Conservation (phyloP, 2,329 filamentous ascomycete genomes). For the Pestalotiopsis sp. region DNA sequence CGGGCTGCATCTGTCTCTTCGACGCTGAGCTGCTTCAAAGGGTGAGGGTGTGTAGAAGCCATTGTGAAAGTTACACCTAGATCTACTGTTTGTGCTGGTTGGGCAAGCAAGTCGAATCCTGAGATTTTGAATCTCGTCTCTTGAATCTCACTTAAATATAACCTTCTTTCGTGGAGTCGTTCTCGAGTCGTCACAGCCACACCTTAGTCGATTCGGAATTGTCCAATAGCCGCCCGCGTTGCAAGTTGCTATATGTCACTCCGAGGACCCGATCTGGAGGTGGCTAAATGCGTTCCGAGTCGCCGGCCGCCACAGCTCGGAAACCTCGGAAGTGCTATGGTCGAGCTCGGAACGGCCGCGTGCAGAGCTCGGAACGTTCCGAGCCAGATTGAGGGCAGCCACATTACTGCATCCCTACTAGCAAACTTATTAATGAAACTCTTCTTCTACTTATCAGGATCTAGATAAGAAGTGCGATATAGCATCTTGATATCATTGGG, state of each 20-base stretch:
- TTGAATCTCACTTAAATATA: background rate
- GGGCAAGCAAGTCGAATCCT: background rate
- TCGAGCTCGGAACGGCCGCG: background rate
- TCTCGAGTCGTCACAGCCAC: background rate
- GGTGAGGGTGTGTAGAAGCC: background rate
- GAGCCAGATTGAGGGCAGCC: background rate
- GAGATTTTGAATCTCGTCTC: background rate
- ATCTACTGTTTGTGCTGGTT: background rate
- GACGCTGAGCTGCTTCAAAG: conserved; percentile 5
- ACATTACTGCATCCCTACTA: conserved; percentile 1
- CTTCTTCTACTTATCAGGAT: background rate
- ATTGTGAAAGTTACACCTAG: background rate
- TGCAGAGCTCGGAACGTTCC: background rate
- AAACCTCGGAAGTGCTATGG: background rate
- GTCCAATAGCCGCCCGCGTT: background rate
- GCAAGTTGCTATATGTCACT: background rate
- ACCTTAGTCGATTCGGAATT: background rate
- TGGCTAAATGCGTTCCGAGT: background rate
- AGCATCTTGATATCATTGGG: background rate
- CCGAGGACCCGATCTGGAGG: background rate
- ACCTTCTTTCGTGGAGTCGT: background rate
- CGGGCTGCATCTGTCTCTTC: conserved; percentile 2
- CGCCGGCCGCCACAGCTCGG: background rate
- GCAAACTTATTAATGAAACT: background rate
- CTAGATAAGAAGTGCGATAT: background rate